phyloP scores from a whole-genome alignment of 768 basidiomycete species.

The Termitomyces sp. region DNA sequence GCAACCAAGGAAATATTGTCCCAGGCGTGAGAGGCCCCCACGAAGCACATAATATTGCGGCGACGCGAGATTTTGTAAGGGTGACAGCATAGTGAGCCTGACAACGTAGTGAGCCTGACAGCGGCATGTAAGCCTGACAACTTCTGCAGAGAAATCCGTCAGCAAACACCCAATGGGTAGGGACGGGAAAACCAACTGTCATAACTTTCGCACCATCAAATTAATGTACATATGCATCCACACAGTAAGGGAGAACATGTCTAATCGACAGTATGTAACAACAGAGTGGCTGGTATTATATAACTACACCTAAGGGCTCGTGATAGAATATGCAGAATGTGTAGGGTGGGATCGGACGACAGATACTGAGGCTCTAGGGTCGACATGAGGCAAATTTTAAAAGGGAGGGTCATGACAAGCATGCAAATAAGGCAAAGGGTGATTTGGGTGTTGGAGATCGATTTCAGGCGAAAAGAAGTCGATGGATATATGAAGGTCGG shows the following conservation, averaged over 20 bases:
- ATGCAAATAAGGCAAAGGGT: neutral
- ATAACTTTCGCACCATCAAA: neutral
- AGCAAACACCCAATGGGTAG: neutral
- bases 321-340: conserved; percentile 13
- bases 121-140: neutral
- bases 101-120: neutral
- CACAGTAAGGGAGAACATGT: conserved; percentile 2
- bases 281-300: conserved; percentile 15
- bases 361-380: conserved; percentile 12
- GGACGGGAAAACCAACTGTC: neutral
- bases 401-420: conserved; percentile 1
- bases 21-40: neutral
- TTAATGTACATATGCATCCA: neutral
- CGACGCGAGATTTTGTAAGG: neutral
- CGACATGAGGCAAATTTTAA: conserved; percentile 12
- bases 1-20: neutral
- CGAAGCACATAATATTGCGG: neutral
- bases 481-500: conserved; percentile 18
- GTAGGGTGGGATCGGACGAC: conserved; percentile 2
- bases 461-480: conserved; percentile 10
- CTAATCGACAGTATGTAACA: conserved; percentile 5
- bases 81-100: neutral
- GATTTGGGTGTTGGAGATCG: conserved; percentile 9
- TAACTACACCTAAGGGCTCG: conserved; percentile 15
- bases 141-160: neutral